phyloP scores from a whole-genome alignment of 2,329 filamentous ascomycete genomes.

The Lasiodiplodia sp. region DNA sequence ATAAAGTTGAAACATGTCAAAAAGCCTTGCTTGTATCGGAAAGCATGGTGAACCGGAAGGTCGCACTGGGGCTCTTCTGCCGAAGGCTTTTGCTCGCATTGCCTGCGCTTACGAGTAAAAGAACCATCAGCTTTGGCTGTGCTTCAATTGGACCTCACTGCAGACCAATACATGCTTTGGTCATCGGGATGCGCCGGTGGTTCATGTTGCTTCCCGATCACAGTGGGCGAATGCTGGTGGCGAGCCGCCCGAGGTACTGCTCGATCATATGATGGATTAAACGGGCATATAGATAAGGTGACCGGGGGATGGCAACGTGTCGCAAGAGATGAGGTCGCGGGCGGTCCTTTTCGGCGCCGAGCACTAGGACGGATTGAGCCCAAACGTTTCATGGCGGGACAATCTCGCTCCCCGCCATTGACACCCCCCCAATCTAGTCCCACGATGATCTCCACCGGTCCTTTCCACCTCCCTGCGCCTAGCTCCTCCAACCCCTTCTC shows the following conservation, averaged over 20 bases:
- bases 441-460: conserved; percentile 42
- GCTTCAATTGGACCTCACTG: background rate
- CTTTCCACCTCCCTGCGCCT: conserved; percentile 29
- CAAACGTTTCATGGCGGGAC: conserved; percentile 27
- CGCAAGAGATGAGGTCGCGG: conserved; percentile 9
- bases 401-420: conserved; percentile 25
- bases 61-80: background rate
- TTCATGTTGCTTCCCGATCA: background rate
- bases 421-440: conserved; percentile 32
- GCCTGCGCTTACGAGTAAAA: background rate
- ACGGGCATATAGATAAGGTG: background rate
- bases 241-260: too few species aligned
- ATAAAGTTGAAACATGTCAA: background rate
- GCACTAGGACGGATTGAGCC: conserved; percentile 12
- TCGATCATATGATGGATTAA: background rate
- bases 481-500: conserved; percentile 28
- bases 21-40: background rate
- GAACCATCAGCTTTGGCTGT: background rate
- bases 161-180: too few species aligned
- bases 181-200: background rate
- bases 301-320: background rate
- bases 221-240: too few species aligned
- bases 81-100: background rate
- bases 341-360: conserved; percentile 20
- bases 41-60: background rate